Evolutionary conservation across 495 filamentous ascomycete species (phyloP).

Genomic region (Aspergillus egyptiacus): DNA sequence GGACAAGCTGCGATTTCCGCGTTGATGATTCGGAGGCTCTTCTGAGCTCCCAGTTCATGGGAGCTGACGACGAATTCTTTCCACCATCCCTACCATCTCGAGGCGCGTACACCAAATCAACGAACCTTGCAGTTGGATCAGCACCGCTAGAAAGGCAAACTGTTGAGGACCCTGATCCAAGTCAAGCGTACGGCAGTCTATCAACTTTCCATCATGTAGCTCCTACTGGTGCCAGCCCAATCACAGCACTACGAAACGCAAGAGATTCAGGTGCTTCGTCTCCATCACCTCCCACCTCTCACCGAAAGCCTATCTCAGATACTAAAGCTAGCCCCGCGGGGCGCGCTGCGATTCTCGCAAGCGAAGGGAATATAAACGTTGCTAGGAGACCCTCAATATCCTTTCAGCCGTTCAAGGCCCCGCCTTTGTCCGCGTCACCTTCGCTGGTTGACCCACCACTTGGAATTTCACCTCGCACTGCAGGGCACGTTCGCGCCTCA

Average conservation of each 20-base stretch:
- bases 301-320: conserved; percentile 53
- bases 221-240: conserved; percentile 71
- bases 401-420: conserved; percentile 92
- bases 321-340: conserved; percentile 53
- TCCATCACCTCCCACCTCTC: conserved; percentile 45
- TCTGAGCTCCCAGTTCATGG: conserved; percentile 93
- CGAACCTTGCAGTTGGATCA: conserved; percentile 63
- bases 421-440: conserved; percentile 88
- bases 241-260: conserved; percentile 74
- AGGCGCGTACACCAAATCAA: conserved; percentile 28
- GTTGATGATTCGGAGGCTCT: conserved; percentile 87
- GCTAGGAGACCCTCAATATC: conserved; percentile 79
- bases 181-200: conserved; percentile 84
- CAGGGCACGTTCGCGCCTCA: conserved; percentile 43
- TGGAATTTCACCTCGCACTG: conserved; percentile 58
- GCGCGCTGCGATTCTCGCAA: conserved; percentile 52
- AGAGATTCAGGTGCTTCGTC: conserved; percentile 46
- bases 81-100: conserved; percentile 59
- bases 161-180: conserved; percentile 53
- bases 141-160: conserved; percentile 50
- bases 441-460: conserved; percentile 48
- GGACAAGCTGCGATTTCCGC: conserved; percentile 81
- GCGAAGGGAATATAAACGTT: conserved; percentile 47
- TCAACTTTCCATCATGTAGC: conserved; percentile 87
- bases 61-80: conserved; percentile 81